These are phyloP conservation scores for Talaromyces piceae DNA, from an alignment of 2,329 filamentous ascomycete genomes.

Conservation along the genomic window DNA sequence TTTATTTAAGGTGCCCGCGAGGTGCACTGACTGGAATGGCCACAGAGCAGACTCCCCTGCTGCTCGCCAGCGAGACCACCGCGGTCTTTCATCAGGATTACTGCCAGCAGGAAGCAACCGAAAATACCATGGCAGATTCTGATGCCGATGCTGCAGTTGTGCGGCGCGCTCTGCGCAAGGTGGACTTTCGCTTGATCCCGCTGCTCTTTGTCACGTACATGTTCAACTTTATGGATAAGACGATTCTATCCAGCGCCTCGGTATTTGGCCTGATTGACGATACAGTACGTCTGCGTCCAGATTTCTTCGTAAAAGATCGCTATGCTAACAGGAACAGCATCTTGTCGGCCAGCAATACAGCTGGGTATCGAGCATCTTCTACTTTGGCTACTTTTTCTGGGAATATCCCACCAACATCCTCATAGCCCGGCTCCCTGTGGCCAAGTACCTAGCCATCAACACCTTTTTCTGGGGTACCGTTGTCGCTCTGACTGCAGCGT, in stretches of 20 bases:
- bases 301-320: too few relatives aligned
- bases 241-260: slow-evolving; percentile 38
- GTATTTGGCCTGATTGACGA: slow-evolving; percentile 25
- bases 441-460: slow-evolving; percentile 58
- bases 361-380: slow-evolving; percentile 11
- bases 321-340: slow-evolving; percentile 5
- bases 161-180: slow-evolving; percentile 43
- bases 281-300: slow-evolving; percentile 14
- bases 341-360: slow-evolving; percentile 11
- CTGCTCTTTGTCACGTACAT: slow-evolving; percentile 53
- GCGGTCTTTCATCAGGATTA: background rate
- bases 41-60: background rate
- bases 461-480: slow-evolving; percentile 57
- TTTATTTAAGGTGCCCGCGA: background rate
- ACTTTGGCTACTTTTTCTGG: slow-evolving; percentile 45
- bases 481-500: slow-evolving; percentile 56
- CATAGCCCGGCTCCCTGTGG: slow-evolving; percentile 56
- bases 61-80: background rate
- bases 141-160: background rate
- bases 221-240: slow-evolving; percentile 57
- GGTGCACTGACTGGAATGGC: background rate
- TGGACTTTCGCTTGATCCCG: slow-evolving; percentile 49
- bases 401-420: slow-evolving; percentile 61
- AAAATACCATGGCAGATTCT: background rate
- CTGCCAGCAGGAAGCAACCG: background rate